Percentiles rank a stretch among this genome's conserved stretches.
Conservation (phyloP, 345 rosid genomes). For the Heritiera littoralis region DNA sequence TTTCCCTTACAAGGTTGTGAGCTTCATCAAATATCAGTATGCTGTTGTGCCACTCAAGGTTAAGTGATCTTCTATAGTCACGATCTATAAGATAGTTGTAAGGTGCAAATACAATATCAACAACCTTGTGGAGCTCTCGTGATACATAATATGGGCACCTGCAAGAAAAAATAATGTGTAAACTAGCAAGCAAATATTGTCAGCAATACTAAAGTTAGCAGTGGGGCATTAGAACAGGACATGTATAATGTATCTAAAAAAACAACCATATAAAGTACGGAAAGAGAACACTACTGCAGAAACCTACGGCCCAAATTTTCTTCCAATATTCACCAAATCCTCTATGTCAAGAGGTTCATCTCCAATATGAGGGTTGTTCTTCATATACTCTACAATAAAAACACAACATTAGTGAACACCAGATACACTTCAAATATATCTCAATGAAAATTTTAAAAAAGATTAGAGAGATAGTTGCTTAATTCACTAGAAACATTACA, state of each 20-base stretch:
- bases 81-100: constrained; percentile 89
- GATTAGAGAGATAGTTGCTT: background rate
- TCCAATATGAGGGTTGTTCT: constrained; percentile 69
- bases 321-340: constrained; percentile 86
- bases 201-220: constrained; percentile 4
- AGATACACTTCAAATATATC: constrained; percentile 1
- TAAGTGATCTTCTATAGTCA: constrained; percentile 62
- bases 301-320: constrained; percentile 75
- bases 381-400: constrained; percentile 59
- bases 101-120: constrained; percentile 85
- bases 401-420: constrained; percentile 19
- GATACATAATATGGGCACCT: constrained; percentile 91
- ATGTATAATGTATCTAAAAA: background rate
- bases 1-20: constrained; percentile 82
- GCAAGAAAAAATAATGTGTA: constrained; percentile 30
- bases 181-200: constrained; percentile 22
- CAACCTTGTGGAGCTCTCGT: constrained; percentile 82
- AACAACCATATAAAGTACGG: constrained; percentile 2
- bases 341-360: constrained; percentile 93
- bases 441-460: background rate
- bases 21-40: constrained; percentile 94
- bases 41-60: constrained; percentile 63
- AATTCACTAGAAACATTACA: background rate
- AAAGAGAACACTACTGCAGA: constrained; percentile 26
- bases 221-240: background rate